A percentile compares a stretch with the other conserved stretches of the same genome.
Evolutionary conservation across 1,284 basidiomycete species (phyloP).

Genomic region (Inonotus hispidus): DNA sequence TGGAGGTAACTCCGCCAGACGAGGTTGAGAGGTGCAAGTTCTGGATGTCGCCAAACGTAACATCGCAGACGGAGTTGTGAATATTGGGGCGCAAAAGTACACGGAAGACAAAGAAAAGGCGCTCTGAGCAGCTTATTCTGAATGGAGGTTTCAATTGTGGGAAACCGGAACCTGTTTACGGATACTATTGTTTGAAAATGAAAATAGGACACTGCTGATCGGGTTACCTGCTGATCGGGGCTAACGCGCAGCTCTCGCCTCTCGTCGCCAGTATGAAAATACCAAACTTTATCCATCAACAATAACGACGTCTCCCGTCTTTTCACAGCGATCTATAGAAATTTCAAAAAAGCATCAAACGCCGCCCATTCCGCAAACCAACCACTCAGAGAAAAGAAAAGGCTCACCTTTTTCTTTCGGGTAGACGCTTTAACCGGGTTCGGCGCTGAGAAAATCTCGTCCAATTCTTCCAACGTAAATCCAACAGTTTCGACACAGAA

Average conservation of each 20-base stretch:
- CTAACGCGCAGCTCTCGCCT: neutral
- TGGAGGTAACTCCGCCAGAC: slow-evolving; percentile 29
- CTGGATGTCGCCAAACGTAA: slow-evolving; percentile 37
- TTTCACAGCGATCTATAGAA: neutral
- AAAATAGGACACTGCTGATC: too few relatives aligned
- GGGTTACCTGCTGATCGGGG: neutral
- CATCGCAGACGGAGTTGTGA: slow-evolving; percentile 25
- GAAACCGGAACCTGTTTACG: too few relatives aligned
- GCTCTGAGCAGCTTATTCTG: too few relatives aligned
- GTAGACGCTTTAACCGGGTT: slow-evolving; percentile 33
- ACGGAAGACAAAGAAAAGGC: too few relatives aligned
- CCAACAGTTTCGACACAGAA: slow-evolving; percentile 32
- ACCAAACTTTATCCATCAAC: neutral
- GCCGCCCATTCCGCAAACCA: neutral
- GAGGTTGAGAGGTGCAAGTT: slow-evolving; percentile 35
- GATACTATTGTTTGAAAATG: too few relatives aligned
- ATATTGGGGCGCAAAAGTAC: neutral
- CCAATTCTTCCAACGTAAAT: slow-evolving; percentile 31
- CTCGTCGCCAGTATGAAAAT: neutral
- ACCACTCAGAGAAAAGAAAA: neutral
- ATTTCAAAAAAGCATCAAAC: neutral
- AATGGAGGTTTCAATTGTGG: too few relatives aligned
- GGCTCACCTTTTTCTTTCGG: slow-evolving; percentile 18
- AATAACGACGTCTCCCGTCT: neutral
- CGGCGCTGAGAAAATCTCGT: slow-evolving; percentile 32